phyloP scores from a whole-genome alignment of 768 basidiomycete species.

The Collybiopsis confluens region DNA sequence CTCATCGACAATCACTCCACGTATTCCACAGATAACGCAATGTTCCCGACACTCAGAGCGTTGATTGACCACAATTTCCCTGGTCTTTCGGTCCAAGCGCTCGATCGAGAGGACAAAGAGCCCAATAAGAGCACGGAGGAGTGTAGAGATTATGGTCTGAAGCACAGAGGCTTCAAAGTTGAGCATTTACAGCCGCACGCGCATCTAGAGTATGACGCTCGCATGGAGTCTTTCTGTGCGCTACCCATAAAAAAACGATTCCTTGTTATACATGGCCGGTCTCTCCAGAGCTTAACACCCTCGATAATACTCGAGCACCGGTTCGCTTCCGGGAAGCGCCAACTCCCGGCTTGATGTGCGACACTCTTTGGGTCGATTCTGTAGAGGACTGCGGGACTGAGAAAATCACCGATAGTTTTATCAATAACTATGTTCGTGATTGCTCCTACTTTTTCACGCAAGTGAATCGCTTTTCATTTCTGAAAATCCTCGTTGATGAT shows the following conservation, averaged over 20 bases:
- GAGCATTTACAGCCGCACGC: slow-evolving; percentile 66
- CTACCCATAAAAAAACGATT: slow-evolving; percentile 99
- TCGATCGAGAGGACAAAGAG: slow-evolving; percentile 51
- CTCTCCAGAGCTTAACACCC: slow-evolving; percentile 90
- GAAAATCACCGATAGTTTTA: slow-evolving; percentile 83
- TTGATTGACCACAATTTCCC: slow-evolving; percentile 74
- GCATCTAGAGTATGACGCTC: slow-evolving; percentile 89
- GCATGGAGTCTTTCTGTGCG: slow-evolving; percentile 96
- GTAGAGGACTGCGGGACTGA: slow-evolving; percentile 96
- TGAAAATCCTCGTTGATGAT: slow-evolving; percentile 9
- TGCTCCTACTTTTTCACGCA: slow-evolving; percentile 90
- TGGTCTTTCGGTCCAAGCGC: slow-evolving; percentile 52
- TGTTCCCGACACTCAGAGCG: slow-evolving; percentile 58
- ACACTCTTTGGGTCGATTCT: slow-evolving; percentile 97
- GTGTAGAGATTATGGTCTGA: slow-evolving; percentile 62
- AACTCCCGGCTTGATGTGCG: slow-evolving; percentile 96
- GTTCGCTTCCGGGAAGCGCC: slow-evolving; percentile 99
- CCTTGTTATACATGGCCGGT: slow-evolving; percentile 97
- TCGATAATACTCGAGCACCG: slow-evolving; percentile 92
- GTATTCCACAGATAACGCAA: slow-evolving; percentile 64
- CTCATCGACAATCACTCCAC: slow-evolving; percentile 86
- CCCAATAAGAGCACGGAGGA: slow-evolving; percentile 58
- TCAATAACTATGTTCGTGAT: slow-evolving; percentile 95
- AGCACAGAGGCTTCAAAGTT: slow-evolving; percentile 51
- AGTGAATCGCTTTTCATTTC: slow-evolving; percentile 11